These are phyloP conservation scores for Teratosphaeria destructans DNA, from an alignment of 2,329 filamentous ascomycete species.

Conservation along the genomic window DNA sequence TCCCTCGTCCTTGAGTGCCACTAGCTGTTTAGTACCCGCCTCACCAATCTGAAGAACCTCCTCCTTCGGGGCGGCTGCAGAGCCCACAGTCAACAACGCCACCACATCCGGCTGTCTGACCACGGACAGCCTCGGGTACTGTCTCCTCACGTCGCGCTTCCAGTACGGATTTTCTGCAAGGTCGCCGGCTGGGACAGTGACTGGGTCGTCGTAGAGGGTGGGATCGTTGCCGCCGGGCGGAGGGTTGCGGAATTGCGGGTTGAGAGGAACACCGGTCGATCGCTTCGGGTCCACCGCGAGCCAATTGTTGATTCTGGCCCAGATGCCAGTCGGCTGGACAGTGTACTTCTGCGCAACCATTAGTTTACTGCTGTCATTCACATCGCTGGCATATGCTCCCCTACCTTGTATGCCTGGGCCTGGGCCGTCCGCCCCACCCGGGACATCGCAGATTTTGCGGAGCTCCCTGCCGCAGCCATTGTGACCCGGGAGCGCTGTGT, in stretches of 20 bases:
- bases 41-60: constrained; percentile 65
- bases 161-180: constrained; percentile 91
- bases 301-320: constrained; percentile 68
- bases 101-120: constrained; percentile 79
- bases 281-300: constrained; percentile 77
- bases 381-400: neutral
- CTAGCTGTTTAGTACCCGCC: constrained; percentile 61
- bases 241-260: constrained; percentile 84
- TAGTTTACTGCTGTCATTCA: neutral
- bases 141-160: constrained; percentile 80
- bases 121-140: constrained; percentile 70
- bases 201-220: constrained; percentile 65
- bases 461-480: constrained; percentile 4
- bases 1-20: constrained; percentile 65
- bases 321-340: constrained; percentile 78
- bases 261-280: constrained; percentile 84
- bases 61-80: constrained; percentile 67
- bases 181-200: constrained; percentile 73
- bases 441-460: constrained; percentile 4
- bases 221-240: constrained; percentile 65
- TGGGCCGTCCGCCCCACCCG: constrained; percentile 4
- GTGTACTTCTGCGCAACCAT: constrained; percentile 80
- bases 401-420: constrained; percentile 6
- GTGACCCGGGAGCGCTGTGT: neutral
- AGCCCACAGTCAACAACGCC: constrained; percentile 74